Conservation (phyloP, 495 filamentous ascomycete species). For the Collariella sp. region DNA sequence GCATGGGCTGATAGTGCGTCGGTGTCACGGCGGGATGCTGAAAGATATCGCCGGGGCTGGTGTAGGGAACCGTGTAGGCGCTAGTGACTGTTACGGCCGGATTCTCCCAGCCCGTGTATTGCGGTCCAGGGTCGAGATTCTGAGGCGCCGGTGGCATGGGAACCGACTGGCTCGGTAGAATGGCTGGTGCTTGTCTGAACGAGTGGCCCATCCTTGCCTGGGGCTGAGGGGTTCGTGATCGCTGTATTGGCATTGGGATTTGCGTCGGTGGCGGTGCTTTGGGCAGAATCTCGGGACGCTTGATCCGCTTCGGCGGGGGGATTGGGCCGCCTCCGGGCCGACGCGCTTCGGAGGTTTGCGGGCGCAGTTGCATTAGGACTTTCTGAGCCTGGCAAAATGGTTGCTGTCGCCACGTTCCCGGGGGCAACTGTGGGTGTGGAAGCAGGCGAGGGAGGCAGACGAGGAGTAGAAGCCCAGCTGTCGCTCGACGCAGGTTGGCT, state of each 20-base stretch:
- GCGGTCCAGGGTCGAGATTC: constrained; percentile 4
- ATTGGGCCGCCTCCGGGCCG: constrained; percentile 11
- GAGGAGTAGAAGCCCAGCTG: constrained; percentile 16
- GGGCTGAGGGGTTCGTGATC: constrained; percentile 13
- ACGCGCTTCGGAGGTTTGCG: not conserved
- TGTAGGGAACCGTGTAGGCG: constrained; percentile 17
- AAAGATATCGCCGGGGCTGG: constrained; percentile 9
- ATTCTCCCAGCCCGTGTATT: constrained; percentile 14
- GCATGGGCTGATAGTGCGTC: constrained; percentile 11
- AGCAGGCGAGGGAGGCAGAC: constrained; percentile 21
- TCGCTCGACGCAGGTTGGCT: constrained; percentile 7
- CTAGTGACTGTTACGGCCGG: constrained; percentile 5
- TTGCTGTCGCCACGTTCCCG: not conserved
- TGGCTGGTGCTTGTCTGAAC: not conserved
- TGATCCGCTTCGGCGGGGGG: constrained; percentile 15
- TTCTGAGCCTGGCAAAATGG: not conserved
- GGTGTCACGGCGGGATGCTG: constrained; percentile 11
- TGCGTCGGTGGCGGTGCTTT: constrained; percentile 16
- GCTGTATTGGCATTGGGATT: constrained; percentile 17
- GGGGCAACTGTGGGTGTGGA: constrained; percentile 17
- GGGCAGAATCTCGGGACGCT: constrained; percentile 12
- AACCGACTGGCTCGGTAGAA: constrained; percentile 12
- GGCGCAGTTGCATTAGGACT: not conserved
- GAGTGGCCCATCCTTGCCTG: constrained; percentile 1
- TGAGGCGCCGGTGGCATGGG: constrained; percentile 1